Evolutionary conservation across 257 asterid species (phyloP).

Genomic region (Gentiana straminea): DNA sequence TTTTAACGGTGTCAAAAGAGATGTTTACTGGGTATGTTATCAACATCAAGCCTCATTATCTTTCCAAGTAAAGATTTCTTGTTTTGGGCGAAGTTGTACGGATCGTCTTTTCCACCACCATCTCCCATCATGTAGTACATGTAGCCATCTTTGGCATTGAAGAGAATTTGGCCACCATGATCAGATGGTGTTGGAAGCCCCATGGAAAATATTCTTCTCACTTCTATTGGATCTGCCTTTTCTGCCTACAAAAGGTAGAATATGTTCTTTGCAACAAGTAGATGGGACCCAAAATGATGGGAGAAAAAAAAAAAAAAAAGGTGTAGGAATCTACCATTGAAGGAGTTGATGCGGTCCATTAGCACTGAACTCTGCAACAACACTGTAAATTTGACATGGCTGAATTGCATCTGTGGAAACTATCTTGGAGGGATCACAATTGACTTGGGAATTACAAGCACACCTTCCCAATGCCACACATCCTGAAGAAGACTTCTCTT

Average conservation of each 20-base stretch:
- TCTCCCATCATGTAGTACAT: slow-evolving; percentile 82
- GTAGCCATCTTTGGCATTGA: slow-evolving; percentile 78
- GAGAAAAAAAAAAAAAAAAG: neutral
- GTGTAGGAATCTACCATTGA: slow-evolving; percentile 35
- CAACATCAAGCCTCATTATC: slow-evolving; percentile 68
- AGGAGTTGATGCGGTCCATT: slow-evolving; percentile 64
- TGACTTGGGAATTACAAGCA: slow-evolving; percentile 76
- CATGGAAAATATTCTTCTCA: slow-evolving; percentile 68
- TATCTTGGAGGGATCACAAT: slow-evolving; percentile 75
- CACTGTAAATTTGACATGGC: slow-evolving; percentile 56
- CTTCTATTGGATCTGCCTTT: slow-evolving; percentile 51
- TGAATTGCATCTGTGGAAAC: slow-evolving; percentile 32
- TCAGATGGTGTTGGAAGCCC: slow-evolving; percentile 60
- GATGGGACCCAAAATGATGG: no score
- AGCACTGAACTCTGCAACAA: slow-evolving; percentile 66
- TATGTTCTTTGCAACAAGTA: no score
- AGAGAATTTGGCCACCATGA: slow-evolving; percentile 90
- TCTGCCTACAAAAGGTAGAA: slow-evolving; percentile 33
- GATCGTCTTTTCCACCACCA: slow-evolving; percentile 81
- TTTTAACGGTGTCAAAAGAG: neutral
- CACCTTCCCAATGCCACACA: slow-evolving; percentile 75
- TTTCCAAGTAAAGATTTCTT: slow-evolving; percentile 86
- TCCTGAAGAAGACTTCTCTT: slow-evolving; percentile 41
- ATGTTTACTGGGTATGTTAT: slow-evolving; percentile 55
- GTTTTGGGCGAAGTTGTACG: slow-evolving; percentile 71